A percentile compares a stretch with the other conserved stretches of the same genome.
phyloP scores from a whole-genome alignment of 495 filamentous ascomycete genomes.

The Echria macrotheca region DNA sequence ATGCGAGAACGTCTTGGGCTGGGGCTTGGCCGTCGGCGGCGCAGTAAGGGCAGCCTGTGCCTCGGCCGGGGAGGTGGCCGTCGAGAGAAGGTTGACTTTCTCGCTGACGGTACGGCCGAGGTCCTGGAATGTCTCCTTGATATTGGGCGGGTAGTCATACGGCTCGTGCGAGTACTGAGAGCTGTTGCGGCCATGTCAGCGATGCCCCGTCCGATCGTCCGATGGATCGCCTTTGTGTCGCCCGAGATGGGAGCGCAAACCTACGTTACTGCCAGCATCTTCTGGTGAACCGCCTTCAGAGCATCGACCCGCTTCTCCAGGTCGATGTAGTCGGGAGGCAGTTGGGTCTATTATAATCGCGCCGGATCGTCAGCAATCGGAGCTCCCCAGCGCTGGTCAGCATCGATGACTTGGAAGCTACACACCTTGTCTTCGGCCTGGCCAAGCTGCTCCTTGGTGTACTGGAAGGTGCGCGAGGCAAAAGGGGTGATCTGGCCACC shows the following conservation, averaged over 20 bases:
- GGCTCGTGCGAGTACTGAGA: constrained; percentile 94
- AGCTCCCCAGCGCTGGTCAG: neutral
- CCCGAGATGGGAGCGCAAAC: constrained; percentile 29
- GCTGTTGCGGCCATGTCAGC: constrained; percentile 49
- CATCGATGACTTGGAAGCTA: neutral
- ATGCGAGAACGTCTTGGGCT: constrained; percentile 97
- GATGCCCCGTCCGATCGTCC: neutral
- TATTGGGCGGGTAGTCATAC: constrained; percentile 98
- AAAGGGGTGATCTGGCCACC: constrained; percentile 72
- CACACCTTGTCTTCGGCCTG: constrained; percentile 89
- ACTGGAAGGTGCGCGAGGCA: constrained; percentile 88
- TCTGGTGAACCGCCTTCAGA: constrained; percentile 92
- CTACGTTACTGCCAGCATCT: constrained; percentile 93
- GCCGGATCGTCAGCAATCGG: neutral
- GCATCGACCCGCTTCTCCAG: constrained; percentile 99
- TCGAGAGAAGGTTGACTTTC: constrained; percentile 85
- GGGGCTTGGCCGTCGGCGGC: constrained; percentile 84
- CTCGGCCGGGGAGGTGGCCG: constrained; percentile 79
- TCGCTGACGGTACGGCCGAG: constrained; percentile 92
- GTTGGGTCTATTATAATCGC: constrained; percentile 62
- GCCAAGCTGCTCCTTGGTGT: constrained; percentile 93
- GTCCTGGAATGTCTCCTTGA: constrained; percentile 95
- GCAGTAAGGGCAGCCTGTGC: constrained; percentile 91
- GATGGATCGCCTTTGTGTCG: neutral
- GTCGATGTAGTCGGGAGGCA: constrained; percentile 95